These are phyloP conservation scores for Diaporthe velutina DNA, from an alignment of 2,329 filamentous ascomycete genomes.

Conservation along the genomic window DNA sequence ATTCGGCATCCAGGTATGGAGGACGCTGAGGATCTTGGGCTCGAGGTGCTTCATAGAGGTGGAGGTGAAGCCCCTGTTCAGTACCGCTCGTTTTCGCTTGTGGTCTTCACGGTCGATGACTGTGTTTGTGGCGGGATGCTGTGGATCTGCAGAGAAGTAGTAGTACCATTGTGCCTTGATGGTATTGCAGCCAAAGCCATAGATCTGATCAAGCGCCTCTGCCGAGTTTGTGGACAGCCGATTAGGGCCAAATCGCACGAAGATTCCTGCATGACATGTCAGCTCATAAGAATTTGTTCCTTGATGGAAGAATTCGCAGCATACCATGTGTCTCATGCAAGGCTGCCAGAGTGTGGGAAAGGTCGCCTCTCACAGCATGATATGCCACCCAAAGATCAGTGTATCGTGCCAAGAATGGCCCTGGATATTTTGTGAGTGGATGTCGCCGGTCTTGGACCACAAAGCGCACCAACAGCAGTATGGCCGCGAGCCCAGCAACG, in stretches of 20 bases:
- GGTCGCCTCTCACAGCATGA: conserved; percentile 9
- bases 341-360: not conserved
- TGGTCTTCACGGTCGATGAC: conserved; percentile 19
- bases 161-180: conserved; percentile 24
- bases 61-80: conserved; percentile 18
- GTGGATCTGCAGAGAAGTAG: conserved; percentile 12
- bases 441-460: not conserved
- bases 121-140: conserved; percentile 13
- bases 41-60: conserved; percentile 13
- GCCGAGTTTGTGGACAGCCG: conserved; percentile 21
- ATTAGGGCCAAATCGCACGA: conserved; percentile 25
- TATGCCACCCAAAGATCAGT: conserved; percentile 11
- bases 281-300: too few relatives aligned
- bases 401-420: conserved; percentile 10
- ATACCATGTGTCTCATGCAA: conserved; percentile 13
- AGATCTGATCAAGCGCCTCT: conserved; percentile 23
- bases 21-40: conserved; percentile 9
- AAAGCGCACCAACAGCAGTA: not conserved
- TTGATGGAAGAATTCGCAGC: not conserved
- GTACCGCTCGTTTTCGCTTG: conserved; percentile 17
- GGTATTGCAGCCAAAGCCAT: conserved; percentile 18
- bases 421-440: conserved; percentile 14
- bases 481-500: not conserved
- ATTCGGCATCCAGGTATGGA: conserved; percentile 5
- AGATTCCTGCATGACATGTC: conserved; percentile 6